Percentiles rank a stretch among this genome's conserved stretches.
phyloP scores from a whole-genome alignment of 352 stramenopile species.

The Phytopythium mirpurense region DNA sequence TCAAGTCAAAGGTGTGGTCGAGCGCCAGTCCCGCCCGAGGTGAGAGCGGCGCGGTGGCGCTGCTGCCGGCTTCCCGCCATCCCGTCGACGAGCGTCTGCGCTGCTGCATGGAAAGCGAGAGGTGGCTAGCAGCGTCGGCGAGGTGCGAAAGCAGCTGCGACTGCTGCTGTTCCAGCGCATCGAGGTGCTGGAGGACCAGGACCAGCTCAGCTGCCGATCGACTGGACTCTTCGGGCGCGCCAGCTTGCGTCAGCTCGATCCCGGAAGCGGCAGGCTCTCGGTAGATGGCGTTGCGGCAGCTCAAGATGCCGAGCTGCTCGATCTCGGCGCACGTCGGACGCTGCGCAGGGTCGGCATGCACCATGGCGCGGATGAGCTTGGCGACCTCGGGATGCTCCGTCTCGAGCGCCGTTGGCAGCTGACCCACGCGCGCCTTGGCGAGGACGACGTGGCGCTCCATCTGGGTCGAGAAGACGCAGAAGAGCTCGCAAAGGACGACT shows the following conservation, averaged over 20 bases:
- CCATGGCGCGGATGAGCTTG: conserved; percentile 41
- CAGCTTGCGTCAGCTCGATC: too few relatives aligned
- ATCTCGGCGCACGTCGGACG: conserved; percentile 51
- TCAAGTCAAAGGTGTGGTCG: background rate
- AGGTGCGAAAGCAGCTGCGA: background rate
- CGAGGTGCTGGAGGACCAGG: background rate
- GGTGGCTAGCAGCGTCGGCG: background rate
- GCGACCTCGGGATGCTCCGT: conserved; percentile 37
- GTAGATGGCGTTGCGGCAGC: background rate
- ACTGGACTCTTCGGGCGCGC: too few relatives aligned
- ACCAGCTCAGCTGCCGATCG: background rate
- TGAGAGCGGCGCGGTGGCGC: background rate
- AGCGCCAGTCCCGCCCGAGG: background rate
- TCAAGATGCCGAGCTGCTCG: conserved; percentile 4
- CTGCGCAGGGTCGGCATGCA: conserved; percentile 28
- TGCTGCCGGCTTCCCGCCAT: too few relatives aligned
- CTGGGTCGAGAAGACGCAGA: conserved; percentile 68
- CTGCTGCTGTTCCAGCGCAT: background rate
- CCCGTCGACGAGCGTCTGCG: background rate
- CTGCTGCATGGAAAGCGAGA: conserved; percentile 1
- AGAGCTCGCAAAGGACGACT: conserved; percentile 68
- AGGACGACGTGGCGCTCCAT: conserved; percentile 74
- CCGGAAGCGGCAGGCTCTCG: background rate
- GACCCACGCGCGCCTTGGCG: conserved; percentile 31
- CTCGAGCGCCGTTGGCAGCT: conserved; percentile 27